Conservation (phyloP, 202 grass and related monocot species). For the Zoysia matrella region DNA sequence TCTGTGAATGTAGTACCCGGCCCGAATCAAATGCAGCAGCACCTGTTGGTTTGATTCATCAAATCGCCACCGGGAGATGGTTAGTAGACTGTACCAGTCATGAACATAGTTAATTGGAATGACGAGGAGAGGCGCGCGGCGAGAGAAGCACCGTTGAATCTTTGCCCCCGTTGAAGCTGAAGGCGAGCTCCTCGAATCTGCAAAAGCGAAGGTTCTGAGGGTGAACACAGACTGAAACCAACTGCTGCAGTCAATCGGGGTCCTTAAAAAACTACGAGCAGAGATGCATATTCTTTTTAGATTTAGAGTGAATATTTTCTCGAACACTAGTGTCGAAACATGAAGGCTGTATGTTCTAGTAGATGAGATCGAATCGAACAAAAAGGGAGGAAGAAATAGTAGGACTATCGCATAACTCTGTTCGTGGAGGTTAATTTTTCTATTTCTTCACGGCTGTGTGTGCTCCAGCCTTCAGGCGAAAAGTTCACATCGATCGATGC, state of each 20-base stretch:
- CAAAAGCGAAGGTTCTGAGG: conserved; percentile 1
- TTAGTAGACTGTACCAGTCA: not conserved
- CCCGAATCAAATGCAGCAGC: conserved; percentile 72
- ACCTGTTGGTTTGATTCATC: conserved; percentile 23
- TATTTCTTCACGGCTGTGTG: too few species aligned
- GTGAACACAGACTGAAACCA: conserved; percentile 23
- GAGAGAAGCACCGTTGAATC: conserved; percentile 65
- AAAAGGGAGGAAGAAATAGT: not conserved
- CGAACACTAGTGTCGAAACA: too few species aligned
- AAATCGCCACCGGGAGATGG: not conserved
- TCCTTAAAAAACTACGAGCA: too few species aligned
- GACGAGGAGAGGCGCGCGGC: not conserved
- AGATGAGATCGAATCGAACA: not conserved
- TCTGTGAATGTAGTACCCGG: conserved; percentile 68
- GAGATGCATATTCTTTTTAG: too few species aligned
- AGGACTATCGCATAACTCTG: too few species aligned
- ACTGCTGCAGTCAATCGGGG: too few species aligned
- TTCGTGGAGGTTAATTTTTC: too few species aligned
- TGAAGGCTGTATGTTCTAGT: too few species aligned
- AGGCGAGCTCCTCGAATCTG: conserved; percentile 74
- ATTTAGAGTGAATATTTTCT: too few species aligned
- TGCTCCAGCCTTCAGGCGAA: too few species aligned
- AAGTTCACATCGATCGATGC: too few species aligned
- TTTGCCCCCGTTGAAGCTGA: conserved; percentile 86
- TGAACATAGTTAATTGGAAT: not conserved